Evolutionary conservation across 176 grass and related monocot species (phyloP).

Genomic region (Bolboschoenus planiculmis): DNA sequence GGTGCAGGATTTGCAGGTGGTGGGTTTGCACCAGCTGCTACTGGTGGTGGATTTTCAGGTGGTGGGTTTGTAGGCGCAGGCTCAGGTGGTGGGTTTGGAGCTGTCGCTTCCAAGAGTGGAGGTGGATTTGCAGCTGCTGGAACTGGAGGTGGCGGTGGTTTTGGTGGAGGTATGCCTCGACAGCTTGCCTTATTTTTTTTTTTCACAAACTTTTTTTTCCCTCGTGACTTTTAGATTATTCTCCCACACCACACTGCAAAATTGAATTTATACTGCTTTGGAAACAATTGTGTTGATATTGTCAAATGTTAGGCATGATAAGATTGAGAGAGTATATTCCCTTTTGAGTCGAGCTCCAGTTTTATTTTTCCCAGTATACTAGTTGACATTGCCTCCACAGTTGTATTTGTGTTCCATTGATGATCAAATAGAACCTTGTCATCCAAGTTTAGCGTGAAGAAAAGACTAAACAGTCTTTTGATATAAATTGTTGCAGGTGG

Average conservation of each 20-base stretch:
- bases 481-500: constrained; percentile 49
- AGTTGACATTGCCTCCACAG: not conserved
- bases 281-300: not conserved
- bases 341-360: not conserved
- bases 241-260: not conserved
- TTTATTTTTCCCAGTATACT: not conserved
- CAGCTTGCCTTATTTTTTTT: not conserved
- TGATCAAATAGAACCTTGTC: not conserved
- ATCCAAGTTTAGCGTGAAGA: not conserved
- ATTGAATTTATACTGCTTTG: not conserved
- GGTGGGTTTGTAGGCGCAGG: constrained; percentile 40
- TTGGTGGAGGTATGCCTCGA: constrained; percentile 26
- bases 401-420: not conserved
- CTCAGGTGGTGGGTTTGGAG: constrained; percentile 59
- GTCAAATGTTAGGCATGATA: constrained; percentile 12
- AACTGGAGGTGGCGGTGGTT: constrained; percentile 24
- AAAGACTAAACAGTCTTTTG: not conserved
- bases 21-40: constrained; percentile 50
- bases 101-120: constrained; percentile 40
- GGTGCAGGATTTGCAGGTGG: constrained; percentile 64
- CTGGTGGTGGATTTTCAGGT: constrained; percentile 20
- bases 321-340: not conserved
- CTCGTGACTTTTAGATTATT: not conserved
- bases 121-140: constrained; percentile 42
- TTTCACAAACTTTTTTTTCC: constrained; percentile 3